Base-by-base conservation (phyloP, 2,329 filamentous ascomycete species). In the Furcasterigmium furcatum region DNA sequence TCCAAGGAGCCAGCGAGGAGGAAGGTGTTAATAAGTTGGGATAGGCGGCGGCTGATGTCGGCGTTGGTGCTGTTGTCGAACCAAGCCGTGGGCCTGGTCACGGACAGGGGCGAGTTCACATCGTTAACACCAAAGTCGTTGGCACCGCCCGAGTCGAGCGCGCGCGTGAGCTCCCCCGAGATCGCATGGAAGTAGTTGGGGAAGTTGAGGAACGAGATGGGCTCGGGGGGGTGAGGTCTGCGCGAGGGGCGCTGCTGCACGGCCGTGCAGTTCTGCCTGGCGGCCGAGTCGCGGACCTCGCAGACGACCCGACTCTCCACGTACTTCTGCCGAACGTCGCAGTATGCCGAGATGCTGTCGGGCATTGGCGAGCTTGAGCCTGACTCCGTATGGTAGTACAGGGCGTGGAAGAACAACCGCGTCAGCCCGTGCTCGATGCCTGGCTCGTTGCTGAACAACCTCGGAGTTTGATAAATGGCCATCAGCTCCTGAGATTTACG, bases 281-380 rank as follows among this genome's bases (percentile, higher is more conserved):
- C 29, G 12, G 16, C 22, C 13, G 18, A 27, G 16, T 13, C 4
- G 12, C 27, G 39, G 13, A 16, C 27, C 14, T 43, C 40, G 44
- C 46, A 48, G n/a, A 16, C 25, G 27, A 48, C 35, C 8, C 40
- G 39, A 2, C 40, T 46, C 16, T 46, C 46, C 2, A 48, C 44
- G 29, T 48, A 46, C n/a, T 45, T 29, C 32, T 47, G 46, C 6
- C 27, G 40, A 18, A 41, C 22, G 19, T 21, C 24, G 38, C 46
- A 47, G 32, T 30, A 16, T 8, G 29, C 25, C n/a, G 22, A 34
- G 1, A 35, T 10, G 12, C 35, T 19, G 20, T 41, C 36, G 12
- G 13, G 18, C 38, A 13, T 7, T n/a, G n/a, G 3, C 30, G 18
- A 9, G 12, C n/a, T 24, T 22, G n/a, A n/a, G n/a, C n/a, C n/a